These are phyloP conservation scores for Paspalum notatum DNA, from an alignment of 176 grass and related monocot species.

Conservation along the genomic window DNA sequence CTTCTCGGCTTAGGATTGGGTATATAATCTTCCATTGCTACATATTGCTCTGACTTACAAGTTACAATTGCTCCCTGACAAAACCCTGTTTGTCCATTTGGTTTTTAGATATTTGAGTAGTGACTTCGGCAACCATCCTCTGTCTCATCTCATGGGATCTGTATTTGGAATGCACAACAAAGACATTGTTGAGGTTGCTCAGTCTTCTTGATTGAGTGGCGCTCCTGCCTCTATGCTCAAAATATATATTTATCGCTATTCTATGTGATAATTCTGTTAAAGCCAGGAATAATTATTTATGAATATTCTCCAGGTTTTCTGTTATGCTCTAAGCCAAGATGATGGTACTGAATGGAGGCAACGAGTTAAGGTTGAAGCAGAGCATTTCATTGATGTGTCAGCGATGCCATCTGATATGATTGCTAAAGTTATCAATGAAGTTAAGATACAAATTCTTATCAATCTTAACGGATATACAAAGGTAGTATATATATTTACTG, in stretches of 20 bases:
- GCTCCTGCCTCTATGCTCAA: no score
- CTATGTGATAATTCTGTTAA: constrained; percentile 3
- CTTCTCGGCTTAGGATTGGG: constrained; percentile 17
- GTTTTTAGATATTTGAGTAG: constrained; percentile 79
- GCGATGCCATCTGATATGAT: constrained; percentile 17
- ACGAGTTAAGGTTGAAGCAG: not conserved
- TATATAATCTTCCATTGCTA: constrained; percentile 6
- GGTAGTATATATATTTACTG: not conserved
- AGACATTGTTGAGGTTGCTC: not conserved
- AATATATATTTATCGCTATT: not conserved
- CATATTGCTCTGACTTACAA: not conserved
- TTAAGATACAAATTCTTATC: constrained; percentile 20
- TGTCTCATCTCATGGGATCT: constrained; percentile 94
- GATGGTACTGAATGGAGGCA: constrained; percentile 22
- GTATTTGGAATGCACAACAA: constrained; percentile 71
- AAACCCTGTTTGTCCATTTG: constrained; percentile 6
- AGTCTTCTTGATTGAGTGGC: not conserved
- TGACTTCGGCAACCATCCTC: constrained; percentile 91
- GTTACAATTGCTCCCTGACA: constrained; percentile 24
- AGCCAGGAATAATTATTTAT: not conserved
- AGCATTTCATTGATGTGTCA: constrained; percentile 25
- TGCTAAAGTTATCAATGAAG: constrained; percentile 19
- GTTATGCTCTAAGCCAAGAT: constrained; percentile 14
- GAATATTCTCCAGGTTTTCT: constrained; percentile 20
- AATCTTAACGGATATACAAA: constrained; percentile 19